Conservation (phyloP, 176 grass and related monocot genomes). For the Musa troglodytarum region DNA sequence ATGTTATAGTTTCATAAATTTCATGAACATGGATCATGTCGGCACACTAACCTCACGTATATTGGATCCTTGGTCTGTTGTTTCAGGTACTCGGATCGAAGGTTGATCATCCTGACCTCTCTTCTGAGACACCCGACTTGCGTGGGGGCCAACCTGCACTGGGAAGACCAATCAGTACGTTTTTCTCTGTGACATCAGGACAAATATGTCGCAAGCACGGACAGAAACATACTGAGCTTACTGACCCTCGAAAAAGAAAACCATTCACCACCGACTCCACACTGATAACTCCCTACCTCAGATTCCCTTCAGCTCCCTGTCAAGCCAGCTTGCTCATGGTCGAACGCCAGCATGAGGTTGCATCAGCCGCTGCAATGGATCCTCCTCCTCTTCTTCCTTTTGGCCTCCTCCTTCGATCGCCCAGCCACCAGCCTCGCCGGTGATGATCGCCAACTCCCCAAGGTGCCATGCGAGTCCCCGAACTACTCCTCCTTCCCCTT, state of each 20-base stretch:
- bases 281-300: neutral
- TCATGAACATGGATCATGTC: too few species aligned
- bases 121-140: too few species aligned
- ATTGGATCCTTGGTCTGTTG: too few species aligned
- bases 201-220: neutral
- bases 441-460: conserved; percentile 2
- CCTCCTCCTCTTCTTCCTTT: neutral
- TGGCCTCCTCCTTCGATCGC: neutral
- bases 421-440: neutral
- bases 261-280: neutral
- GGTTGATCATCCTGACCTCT: too few species aligned
- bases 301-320: neutral
- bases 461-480: conserved; percentile 30
- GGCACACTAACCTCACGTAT: too few species aligned
- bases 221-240: neutral
- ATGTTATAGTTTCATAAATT: too few species aligned
- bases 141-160: neutral
- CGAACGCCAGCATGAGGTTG: neutral
- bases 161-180: neutral
- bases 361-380: neutral
- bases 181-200: neutral
- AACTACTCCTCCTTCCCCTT: conserved; percentile 34
- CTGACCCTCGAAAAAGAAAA: neutral
- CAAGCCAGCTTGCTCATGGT: neutral
- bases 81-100: too few species aligned